Base-by-base conservation (phyloP, 2,329 filamentous ascomycete species). In the Arthrobotrys sinensis region DNA sequence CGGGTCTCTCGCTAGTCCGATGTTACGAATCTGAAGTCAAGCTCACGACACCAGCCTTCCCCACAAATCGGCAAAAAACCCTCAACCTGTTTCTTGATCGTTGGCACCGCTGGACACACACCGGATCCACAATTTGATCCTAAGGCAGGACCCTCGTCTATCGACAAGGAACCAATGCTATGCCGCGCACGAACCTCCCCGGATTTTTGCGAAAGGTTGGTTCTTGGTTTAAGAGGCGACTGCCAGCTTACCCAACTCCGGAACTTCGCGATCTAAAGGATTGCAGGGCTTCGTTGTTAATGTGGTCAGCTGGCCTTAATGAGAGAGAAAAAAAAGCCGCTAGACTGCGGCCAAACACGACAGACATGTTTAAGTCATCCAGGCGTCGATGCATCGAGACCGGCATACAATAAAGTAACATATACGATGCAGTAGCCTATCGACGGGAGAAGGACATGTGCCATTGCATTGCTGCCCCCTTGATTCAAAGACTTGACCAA, bases 21-120 rank as follows among this genome's bases (percentile, higher is more conserved):
- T 55, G 40, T 62, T 72, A 52, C 72, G 40, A 69, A 77, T 66
- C 50, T 66, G 45, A 68, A 63, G 46, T 76, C 57, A 70, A 76
- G 72, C 72, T 70, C 72, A 38, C 72, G 38, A 72, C 52, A 38
- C 32, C 55, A 36, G 19, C 55, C 67, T 78, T 78, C 75, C 75
- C 75, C 75, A 78, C 75, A 78, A 78, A 78, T 72, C 62, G 62
- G 75, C 75, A 78, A 78, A 78, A 78, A 78, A 66, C 75, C 75
- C 75, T 78, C 75, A 78, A 78, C 75, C 67, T 78, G 75, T 78
- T 78, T 78, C 62, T 57, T 43, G 67, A 60, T 43, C 38, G 67
- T 66, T 77, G 66, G 57, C 72, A 65, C 60, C 24, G 46, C 28
- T 65, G 60, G 69, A 46, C 57, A 67, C 60, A 77, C 71, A 65